Conservation (phyloP, 139 green algal genomes). For the Pseudopediastrum boryanum region DNA sequence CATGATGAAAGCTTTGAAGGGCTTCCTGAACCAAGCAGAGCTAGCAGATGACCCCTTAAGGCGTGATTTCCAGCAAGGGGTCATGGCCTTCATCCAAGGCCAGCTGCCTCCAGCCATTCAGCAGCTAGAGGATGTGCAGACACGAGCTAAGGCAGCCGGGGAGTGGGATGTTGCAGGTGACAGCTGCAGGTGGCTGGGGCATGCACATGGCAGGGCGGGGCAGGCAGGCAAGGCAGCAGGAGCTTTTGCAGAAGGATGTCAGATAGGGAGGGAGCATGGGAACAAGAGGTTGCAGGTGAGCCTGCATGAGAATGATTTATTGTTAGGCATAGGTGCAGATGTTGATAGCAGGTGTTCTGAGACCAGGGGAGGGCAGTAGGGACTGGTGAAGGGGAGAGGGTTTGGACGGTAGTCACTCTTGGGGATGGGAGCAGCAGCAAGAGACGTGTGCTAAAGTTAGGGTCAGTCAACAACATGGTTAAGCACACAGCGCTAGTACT, state of each 20-base stretch:
- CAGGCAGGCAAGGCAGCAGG: conserved; percentile 30
- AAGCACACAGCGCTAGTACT: too few relatives aligned
- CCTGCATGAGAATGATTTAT: background rate
- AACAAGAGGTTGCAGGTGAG: conserved; percentile 32
- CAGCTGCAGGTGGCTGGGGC: conserved; percentile 48
- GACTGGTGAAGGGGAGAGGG: background rate
- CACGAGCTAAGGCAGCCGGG: too few relatives aligned
- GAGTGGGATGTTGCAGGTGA: too few relatives aligned
- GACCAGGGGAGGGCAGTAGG: background rate
- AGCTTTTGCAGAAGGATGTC: conserved; percentile 40
- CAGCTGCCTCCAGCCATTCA: too few relatives aligned
- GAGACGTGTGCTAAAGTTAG: background rate
- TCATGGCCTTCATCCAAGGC: too few relatives aligned
- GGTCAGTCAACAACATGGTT: too few relatives aligned
- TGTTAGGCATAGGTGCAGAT: background rate
- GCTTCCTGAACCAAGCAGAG: too few relatives aligned
- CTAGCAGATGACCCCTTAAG: too few relatives aligned
- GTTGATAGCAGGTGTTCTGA: background rate
- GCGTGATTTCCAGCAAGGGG: too few relatives aligned
- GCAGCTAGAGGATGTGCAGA: too few relatives aligned
- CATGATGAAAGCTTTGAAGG: too few relatives aligned
- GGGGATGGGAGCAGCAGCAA: background rate
- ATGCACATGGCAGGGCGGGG: conserved; percentile 36
- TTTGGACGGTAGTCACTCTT: background rate
- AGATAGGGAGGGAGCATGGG: conserved; percentile 22